Evolutionary conservation across 345 rosid species (phyloP), one percentile per base, ranked within the genome.

Genomic region (Linum lewisii): DNA sequence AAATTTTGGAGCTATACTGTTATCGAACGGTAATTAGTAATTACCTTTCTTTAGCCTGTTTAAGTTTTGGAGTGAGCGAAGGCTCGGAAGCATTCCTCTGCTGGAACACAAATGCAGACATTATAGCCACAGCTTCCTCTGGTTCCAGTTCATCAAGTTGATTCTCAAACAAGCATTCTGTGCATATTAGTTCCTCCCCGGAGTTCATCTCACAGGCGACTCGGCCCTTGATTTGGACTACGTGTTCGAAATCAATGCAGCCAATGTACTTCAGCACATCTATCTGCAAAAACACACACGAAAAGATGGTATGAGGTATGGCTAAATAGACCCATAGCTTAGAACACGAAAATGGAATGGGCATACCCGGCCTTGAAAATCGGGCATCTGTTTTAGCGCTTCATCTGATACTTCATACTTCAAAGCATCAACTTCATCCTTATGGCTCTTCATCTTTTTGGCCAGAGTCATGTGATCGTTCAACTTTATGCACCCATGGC

Each of bases 201-300:
- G 97, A 93, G 73, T 87, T 93, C 97, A 93, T 93, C 88, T 89
- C 97, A 71, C 97, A 92, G 64, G 97, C 95, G 29, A 93, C 95
- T 58, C 97, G 95, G 21, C 99, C 99, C 77, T 89, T 93, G 54
- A 93, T 81, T 79, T 93, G 95, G 62, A 93, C 95, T 13, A 88
- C 95, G 20, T 83, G 94, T 61, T 93, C 95, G 60, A 69, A 77
- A 79, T 93, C 89, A 68, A 93, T 78, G 64, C 95, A 88, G 50
- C 95, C 94, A 70, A 89, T 87, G 51, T 84, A 75, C 79, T 83
- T 86, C 63, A 93, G 80, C 75, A 93, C 83, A 72, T 93, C 87
- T 34, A 93, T 85, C 99, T 93, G 84, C 78, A 78, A 66, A 24
- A 21, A 24, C 24, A 63, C 21, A 64, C 19, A 57, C 63, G 23